phyloP scores from a whole-genome alignment of 2,329 filamentous ascomycete genomes.

The Sphaerostilbella broomeana region DNA sequence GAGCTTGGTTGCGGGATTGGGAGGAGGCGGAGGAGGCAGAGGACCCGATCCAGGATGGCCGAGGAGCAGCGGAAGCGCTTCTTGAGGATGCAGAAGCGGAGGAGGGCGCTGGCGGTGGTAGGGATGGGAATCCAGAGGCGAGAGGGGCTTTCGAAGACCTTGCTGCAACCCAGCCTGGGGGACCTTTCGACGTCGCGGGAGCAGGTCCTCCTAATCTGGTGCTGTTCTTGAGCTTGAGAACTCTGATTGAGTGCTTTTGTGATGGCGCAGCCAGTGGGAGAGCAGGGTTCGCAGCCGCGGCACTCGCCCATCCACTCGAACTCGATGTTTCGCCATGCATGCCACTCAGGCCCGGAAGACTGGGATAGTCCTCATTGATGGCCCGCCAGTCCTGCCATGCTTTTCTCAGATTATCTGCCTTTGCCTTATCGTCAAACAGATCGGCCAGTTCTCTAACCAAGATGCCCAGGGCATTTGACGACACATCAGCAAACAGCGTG shows the following conservation, averaged over 20 bases:
- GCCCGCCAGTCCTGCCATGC: slow-evolving; percentile 95
- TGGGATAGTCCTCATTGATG: slow-evolving; percentile 93
- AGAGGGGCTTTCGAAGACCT: slow-evolving; percentile 17
- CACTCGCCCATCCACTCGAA: slow-evolving; percentile 54
- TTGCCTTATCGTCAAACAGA: slow-evolving; percentile 76
- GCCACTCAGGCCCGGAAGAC: slow-evolving; percentile 68
- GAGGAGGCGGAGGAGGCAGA: slow-evolving; percentile 30
- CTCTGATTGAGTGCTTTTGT: slow-evolving; percentile 46
- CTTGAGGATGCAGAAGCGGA: slow-evolving; percentile 18
- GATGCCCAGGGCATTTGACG: slow-evolving; percentile 75
- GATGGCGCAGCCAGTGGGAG: slow-evolving; percentile 33
- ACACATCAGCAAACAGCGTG: slow-evolving; percentile 70
- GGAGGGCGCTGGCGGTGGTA: slow-evolving; percentile 26
- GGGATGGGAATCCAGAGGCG: slow-evolving; percentile 38
- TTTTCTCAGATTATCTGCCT: slow-evolving; percentile 65
- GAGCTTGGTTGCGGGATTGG: slow-evolving; percentile 26
- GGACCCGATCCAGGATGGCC: slow-evolving; percentile 26
- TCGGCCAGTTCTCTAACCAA: slow-evolving; percentile 88
- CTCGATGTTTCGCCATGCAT: slow-evolving; percentile 55
- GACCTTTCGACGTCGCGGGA: slow-evolving; percentile 16
- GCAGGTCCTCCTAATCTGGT: slow-evolving; percentile 37
- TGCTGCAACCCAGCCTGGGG: slow-evolving; percentile 20
- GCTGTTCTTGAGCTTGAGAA: slow-evolving; percentile 54
- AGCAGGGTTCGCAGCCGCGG: slow-evolving; percentile 50
- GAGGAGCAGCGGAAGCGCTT: slow-evolving; percentile 15